Conservation (phyloP, 495 filamentous ascomycete genomes). For the Penicillium dipodomyicola region DNA sequence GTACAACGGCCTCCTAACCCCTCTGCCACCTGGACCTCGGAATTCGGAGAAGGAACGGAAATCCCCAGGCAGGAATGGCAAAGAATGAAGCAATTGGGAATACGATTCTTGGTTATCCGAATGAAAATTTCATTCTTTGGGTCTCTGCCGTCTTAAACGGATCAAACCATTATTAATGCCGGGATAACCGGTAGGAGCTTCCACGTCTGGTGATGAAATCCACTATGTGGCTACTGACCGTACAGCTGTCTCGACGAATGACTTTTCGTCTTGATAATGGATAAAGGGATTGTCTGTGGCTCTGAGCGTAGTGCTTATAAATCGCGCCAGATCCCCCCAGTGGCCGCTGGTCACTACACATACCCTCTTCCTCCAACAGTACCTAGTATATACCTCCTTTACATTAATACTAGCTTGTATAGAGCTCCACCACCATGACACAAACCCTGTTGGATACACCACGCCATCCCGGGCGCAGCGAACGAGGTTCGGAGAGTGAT, state of each 20-base stretch:
- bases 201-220: slow-evolving; percentile 30
- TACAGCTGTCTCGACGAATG: slow-evolving; percentile 13
- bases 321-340: slow-evolving; percentile 20
- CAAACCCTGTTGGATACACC: slow-evolving; percentile 24
- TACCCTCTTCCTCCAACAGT: not conserved
- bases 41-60: slow-evolving; percentile 2
- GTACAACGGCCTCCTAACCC: not conserved
- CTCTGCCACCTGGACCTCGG: not conserved
- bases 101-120: slow-evolving; percentile 14
- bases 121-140: slow-evolving; percentile 3
- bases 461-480: slow-evolving; percentile 24
- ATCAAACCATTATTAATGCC: slow-evolving; percentile 19
- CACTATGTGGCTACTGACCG: slow-evolving; percentile 25
- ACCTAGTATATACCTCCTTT: not conserved
- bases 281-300: slow-evolving; percentile 20
- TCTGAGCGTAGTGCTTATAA: slow-evolving; percentile 27
- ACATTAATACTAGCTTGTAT: slow-evolving; percentile 6
- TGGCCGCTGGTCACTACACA: not conserved
- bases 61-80: not conserved
- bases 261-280: slow-evolving; percentile 21
- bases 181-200: slow-evolving; percentile 28
- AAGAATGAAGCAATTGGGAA: slow-evolving; percentile 7
- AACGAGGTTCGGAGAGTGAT: slow-evolving; percentile 42
- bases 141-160: slow-evolving; percentile 17
- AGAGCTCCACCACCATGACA: slow-evolving; percentile 17